Percentiles rank a stretch among this genome's conserved stretches.
Conservation (phyloP, 257 asterid genomes). For the Solanum chilense region DNA sequence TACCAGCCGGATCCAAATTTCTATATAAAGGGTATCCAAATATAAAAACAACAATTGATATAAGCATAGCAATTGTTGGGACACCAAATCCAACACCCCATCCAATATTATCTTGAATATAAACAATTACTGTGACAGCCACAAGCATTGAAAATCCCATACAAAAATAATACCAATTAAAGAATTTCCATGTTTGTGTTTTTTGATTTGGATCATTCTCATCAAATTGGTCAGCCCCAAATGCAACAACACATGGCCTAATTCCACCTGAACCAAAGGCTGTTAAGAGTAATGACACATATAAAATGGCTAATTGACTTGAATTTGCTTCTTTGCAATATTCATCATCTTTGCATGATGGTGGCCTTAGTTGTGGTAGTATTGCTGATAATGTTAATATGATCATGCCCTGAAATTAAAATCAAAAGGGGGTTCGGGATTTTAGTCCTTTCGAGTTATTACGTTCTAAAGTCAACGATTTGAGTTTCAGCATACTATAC, state of each 20-base stretch:
- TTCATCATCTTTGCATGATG: conserved; percentile 34
- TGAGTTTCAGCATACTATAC: not conserved
- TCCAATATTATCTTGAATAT: conserved; percentile 64
- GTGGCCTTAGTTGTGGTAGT: conserved; percentile 60
- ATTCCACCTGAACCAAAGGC: conserved; percentile 76
- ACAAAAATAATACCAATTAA: conserved; percentile 86
- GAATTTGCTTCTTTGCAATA: conserved; percentile 44
- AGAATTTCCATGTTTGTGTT: conserved; percentile 67
- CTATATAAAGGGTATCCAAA: conserved; percentile 72
- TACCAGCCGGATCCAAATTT: conserved; percentile 67
- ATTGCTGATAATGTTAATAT: conserved; percentile 56
- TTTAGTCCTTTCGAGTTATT: not conserved
- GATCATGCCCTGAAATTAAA: conserved; percentile 52
- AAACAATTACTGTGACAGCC: conserved; percentile 72
- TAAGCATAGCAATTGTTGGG: conserved; percentile 60
- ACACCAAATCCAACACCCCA: conserved; percentile 96
- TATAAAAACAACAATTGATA: conserved; percentile 50
- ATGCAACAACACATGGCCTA: conserved; percentile 74
- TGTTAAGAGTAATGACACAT: conserved; percentile 46
- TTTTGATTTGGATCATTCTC: conserved; percentile 58
- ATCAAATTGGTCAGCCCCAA: conserved; percentile 79
- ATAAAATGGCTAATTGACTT: conserved; percentile 54
- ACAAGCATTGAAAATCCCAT: conserved; percentile 80
- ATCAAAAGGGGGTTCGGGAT: not conserved
- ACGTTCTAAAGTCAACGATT: not conserved